These are phyloP conservation scores for Tothia fuscella DNA, from an alignment of 2,329 filamentous ascomycete genomes.

Conservation along the genomic window DNA sequence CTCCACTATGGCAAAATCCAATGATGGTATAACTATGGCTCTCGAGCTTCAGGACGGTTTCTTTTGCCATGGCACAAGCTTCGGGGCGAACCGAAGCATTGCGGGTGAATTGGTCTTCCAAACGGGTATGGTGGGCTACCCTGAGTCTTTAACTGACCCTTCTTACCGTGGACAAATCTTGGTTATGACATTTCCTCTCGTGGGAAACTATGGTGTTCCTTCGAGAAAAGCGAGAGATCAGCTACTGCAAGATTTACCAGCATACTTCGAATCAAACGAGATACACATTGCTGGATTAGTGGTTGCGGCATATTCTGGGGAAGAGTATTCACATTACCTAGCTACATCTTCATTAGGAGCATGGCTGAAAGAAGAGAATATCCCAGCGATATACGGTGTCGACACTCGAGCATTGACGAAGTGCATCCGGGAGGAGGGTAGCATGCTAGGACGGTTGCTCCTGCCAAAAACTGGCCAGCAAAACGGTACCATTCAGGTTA, in stretches of 20 bases:
- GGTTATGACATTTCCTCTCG: constrained; percentile 88
- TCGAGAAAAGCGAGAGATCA: constrained; percentile 67
- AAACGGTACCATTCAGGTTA: constrained; percentile 23
- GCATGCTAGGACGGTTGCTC: constrained; percentile 87
- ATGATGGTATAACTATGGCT: constrained; percentile 37
- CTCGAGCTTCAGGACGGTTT: constrained; percentile 90
- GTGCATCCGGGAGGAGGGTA: constrained; percentile 84
- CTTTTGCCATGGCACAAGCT: constrained; percentile 88
- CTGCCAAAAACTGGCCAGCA: constrained; percentile 39
- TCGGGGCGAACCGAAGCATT: constrained; percentile 87
- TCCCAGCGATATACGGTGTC: constrained; percentile 89
- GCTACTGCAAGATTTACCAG: constrained; percentile 72
- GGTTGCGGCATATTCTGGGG: constrained; percentile 81
- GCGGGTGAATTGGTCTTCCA: constrained; percentile 98
- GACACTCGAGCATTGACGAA: constrained; percentile 92
- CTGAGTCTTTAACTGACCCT: constrained; percentile 81
- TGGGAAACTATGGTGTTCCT: constrained; percentile 96
- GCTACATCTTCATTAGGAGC: constrained; percentile 79
- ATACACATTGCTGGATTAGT: constrained; percentile 93
- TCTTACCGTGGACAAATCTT: constrained; percentile 89
- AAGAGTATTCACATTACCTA: constrained; percentile 91
- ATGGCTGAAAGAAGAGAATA: constrained; percentile 92
- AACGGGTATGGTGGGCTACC: constrained; percentile 98
- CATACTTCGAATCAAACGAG: constrained; percentile 82
- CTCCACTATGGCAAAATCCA: background rate